Evolutionary conservation across 306 rosid genomes (phyloP).

Genomic region (Cyclanthera cordifolia): DNA sequence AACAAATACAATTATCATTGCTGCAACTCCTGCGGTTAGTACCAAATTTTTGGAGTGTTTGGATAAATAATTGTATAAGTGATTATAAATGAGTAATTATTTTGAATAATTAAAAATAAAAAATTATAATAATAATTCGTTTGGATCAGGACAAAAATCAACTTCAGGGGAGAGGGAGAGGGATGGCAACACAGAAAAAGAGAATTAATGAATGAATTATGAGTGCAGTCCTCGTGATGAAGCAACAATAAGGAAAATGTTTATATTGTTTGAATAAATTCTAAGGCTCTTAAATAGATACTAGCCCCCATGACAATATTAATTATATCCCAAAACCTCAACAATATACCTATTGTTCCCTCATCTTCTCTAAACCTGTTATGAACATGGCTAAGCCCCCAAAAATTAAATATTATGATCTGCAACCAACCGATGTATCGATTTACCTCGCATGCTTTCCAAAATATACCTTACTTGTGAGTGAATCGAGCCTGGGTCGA

Average conservation of each 20-base stretch:
- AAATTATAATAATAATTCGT: too few relatives aligned
- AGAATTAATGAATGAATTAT: not conserved
- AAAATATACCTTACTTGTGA: not conserved
- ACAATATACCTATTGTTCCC: not conserved
- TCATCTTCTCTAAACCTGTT: constrained; percentile 10
- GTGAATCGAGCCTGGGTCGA: too few relatives aligned
- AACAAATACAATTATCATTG: too few relatives aligned
- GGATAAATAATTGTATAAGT: too few relatives aligned
- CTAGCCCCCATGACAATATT: not conserved
- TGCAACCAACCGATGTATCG: not conserved
- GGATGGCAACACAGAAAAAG: not conserved
- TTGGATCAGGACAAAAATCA: too few relatives aligned
- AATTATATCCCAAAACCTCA: not conserved
- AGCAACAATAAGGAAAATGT: not conserved
- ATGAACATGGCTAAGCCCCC: constrained; percentile 2
- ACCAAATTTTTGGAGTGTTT: too few relatives aligned
- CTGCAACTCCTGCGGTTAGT: too few relatives aligned
- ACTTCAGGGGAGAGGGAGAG: not conserved
- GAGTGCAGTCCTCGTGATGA: not conserved
- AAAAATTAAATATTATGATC: not conserved
- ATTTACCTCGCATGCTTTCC: not conserved
- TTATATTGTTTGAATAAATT: constrained; percentile 9
- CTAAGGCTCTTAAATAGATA: constrained; percentile 2
- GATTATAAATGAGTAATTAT: too few relatives aligned
- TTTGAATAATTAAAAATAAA: too few relatives aligned